Evolutionary conservation across 2,329 filamentous ascomycete species (phyloP).

Genomic region (Colletotrichum navitas): DNA sequence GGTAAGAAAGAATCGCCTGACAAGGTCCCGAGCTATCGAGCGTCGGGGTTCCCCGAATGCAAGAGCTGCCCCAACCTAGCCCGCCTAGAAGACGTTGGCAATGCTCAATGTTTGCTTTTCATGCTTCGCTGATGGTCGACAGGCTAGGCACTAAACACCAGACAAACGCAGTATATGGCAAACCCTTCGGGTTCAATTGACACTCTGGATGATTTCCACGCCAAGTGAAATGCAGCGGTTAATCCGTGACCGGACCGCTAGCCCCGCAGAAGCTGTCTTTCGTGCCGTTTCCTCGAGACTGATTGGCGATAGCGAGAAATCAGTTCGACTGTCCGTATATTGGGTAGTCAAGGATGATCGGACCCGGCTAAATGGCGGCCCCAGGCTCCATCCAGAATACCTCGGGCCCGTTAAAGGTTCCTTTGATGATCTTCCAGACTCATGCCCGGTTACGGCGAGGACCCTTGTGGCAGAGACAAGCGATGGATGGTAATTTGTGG

Average conservation of each 20-base stretch:
- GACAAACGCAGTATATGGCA: slow-evolving; percentile 1
- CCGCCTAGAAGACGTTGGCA: slow-evolving; percentile 8
- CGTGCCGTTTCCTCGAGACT: background rate
- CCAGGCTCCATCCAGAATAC: slow-evolving; percentile 22
- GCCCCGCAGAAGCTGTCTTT: slow-evolving; percentile 21
- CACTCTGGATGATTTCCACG: slow-evolving; percentile 42
- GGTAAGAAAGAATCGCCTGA: slow-evolving; percentile 2
- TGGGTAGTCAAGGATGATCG: slow-evolving; percentile 24
- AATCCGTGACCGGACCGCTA: slow-evolving; percentile 38
- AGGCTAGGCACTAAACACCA: background rate
- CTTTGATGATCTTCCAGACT: slow-evolving; percentile 41
- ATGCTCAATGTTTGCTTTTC: slow-evolving; percentile 34
- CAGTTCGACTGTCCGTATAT: slow-evolving; percentile 1
- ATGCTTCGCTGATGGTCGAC: slow-evolving; percentile 14
- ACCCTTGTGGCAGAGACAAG: slow-evolving; percentile 38
- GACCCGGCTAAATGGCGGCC: slow-evolving; percentile 34
- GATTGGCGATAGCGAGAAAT: slow-evolving; percentile 37
- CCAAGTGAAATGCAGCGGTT: slow-evolving; percentile 36
- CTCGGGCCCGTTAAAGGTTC: slow-evolving; percentile 31
- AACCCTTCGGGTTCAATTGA: slow-evolving; percentile 9
- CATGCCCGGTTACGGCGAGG: slow-evolving; percentile 40
- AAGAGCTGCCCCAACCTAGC: background rate
- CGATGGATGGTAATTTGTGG: slow-evolving; percentile 35
- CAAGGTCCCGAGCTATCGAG: slow-evolving; percentile 6
- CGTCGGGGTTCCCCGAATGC: background rate